A percentile compares a stretch with the other conserved stretches of the same genome.
Evolutionary conservation across 2,329 filamentous ascomycete genomes (phyloP).

Genomic region (Aspergillus phoenicis): DNA sequence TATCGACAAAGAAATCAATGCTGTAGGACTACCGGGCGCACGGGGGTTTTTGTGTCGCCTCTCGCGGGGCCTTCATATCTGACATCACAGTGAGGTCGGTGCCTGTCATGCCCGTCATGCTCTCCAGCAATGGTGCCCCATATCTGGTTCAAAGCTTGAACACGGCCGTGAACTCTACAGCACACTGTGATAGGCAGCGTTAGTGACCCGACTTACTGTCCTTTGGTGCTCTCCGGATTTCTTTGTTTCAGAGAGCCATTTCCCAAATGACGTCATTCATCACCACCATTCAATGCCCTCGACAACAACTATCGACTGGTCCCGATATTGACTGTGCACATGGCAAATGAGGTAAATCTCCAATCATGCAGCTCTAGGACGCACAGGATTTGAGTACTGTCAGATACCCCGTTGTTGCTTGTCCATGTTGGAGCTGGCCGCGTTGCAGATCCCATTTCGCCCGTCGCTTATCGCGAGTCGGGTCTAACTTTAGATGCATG

Average conservation of each 20-base stretch:
- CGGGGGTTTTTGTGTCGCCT: not conserved
- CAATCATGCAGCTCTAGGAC: not conserved
- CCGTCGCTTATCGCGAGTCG: too few relatives aligned
- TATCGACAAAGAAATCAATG: not conserved
- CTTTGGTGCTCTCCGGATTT: not conserved
- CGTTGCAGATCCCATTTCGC: too few relatives aligned
- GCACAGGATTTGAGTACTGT: not conserved
- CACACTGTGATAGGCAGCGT: not conserved
- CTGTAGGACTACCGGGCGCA: not conserved
- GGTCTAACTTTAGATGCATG: not conserved
- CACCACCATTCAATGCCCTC: not conserved
- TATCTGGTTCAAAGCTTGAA: not conserved
- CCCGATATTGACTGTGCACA: not conserved
- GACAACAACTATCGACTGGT: not conserved
- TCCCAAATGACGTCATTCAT: not conserved
- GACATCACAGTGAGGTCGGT: constrained; percentile 26
- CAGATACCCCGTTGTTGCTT: too few relatives aligned
- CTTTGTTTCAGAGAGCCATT: not conserved
- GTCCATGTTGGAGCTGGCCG: too few relatives aligned
- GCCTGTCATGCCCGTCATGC: not conserved
- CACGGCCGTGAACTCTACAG: not conserved
- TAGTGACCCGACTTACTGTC: not conserved
- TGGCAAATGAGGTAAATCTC: not conserved
- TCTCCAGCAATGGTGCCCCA: not conserved
- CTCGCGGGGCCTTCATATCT: constrained; percentile 1